Evolutionary conservation across 2,329 filamentous ascomycete species (phyloP).

Genomic region (Diaporthe velutina): DNA sequence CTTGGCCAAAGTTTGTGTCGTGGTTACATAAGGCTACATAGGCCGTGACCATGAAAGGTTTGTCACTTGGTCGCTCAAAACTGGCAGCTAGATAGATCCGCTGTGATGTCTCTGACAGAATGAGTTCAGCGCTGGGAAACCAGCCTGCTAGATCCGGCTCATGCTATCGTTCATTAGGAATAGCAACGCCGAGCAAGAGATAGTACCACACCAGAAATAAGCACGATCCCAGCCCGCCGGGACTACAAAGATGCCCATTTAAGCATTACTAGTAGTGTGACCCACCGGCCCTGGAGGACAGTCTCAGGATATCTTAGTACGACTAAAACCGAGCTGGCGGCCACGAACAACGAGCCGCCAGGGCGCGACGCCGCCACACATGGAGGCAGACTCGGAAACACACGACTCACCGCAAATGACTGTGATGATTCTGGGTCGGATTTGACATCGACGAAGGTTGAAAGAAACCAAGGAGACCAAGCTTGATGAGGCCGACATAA

Average conservation of each 20-base stretch:
- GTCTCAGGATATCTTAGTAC: background rate
- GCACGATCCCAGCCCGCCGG: background rate
- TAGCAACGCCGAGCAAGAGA: background rate
- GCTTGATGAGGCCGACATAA: no score
- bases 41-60: background rate
- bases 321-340: background rate
- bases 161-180: no score
- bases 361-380: background rate
- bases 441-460: no score
- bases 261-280: background rate
- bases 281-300: no score
- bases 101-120: background rate
- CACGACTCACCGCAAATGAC: background rate
- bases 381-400: background rate
- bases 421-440: background rate
- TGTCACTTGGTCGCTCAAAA: background rate
- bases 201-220: background rate
- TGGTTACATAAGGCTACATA: background rate
- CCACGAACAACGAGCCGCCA: background rate
- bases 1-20: background rate
- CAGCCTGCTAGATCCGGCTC: background rate
- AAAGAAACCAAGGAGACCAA: no score
- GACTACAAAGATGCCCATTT: background rate
- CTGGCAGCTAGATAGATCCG: background rate
- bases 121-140: background rate